Evolutionary conservation across 441 rosid genomes (phyloP).

Genomic region (Metrosideros polymorpha): DNA sequence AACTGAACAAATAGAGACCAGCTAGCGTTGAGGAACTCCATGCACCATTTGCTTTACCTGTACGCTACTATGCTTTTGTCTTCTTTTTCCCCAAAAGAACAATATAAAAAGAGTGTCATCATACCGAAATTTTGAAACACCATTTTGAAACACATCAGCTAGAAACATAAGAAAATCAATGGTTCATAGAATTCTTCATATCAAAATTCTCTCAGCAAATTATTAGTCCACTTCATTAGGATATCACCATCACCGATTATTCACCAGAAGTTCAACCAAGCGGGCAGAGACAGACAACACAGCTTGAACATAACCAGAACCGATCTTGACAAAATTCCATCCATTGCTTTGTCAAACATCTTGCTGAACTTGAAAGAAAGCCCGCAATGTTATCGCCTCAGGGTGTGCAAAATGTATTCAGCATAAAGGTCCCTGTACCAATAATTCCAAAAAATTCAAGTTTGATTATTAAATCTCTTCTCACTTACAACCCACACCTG

Average conservation of each 20-base stretch:
- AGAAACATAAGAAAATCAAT: neutral
- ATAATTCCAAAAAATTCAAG: neutral
- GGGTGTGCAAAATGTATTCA: constrained; percentile 75
- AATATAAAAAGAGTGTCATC: neutral
- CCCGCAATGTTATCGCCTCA: constrained; percentile 38
- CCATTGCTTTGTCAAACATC: neutral
- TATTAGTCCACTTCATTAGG: neutral
- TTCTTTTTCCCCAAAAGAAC: neutral
- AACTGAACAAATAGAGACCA: neutral
- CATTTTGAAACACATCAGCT: neutral
- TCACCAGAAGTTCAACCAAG: neutral
- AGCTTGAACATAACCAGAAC: neutral
- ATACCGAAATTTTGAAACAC: neutral
- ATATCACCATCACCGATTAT: neutral
- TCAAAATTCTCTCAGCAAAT: neutral
- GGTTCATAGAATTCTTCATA: neutral
- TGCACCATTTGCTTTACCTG: neutral
- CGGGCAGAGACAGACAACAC: neutral
- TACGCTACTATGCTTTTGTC: neutral
- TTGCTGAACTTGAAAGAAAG: neutral
- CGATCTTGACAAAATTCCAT: neutral
- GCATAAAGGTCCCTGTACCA: constrained; percentile 84
- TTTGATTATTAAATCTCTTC: neutral
- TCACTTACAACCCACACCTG: neutral
- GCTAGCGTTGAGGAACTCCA: neutral